Percentiles rank a stretch among this genome's conserved stretches.
These are phyloP conservation scores for Echites panduratus DNA, from an alignment of 257 asterid genomes.

Conservation along the genomic window DNA sequence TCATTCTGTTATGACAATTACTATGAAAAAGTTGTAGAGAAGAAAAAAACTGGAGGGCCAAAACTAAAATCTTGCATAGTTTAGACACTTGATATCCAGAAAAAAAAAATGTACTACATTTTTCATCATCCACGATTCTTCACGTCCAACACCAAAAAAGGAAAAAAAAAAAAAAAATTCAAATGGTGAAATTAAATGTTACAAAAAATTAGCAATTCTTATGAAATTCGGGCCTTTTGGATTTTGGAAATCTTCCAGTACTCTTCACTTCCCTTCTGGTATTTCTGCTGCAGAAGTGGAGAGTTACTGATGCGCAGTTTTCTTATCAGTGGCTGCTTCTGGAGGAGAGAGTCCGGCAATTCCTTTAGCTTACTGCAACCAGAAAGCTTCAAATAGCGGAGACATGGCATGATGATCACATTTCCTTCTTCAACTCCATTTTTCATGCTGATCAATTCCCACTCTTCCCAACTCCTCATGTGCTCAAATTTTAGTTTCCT, in stretches of 20 bases:
- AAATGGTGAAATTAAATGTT: too few species aligned
- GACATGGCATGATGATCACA: slow-evolving; percentile 39
- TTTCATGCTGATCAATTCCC: slow-evolving; percentile 22
- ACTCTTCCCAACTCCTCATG: slow-evolving; percentile 45
- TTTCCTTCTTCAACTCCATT: slow-evolving; percentile 7
- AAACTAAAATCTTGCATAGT: too few species aligned
- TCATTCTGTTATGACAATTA: too few species aligned
- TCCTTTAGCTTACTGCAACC: slow-evolving; percentile 38
- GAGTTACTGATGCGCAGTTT: slow-evolving; percentile 42
- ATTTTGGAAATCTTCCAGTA: slow-evolving; percentile 39
- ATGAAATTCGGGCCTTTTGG: slow-evolving; percentile 32
- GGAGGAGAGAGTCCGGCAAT: slow-evolving; percentile 37
- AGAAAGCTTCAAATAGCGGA: slow-evolving; percentile 46
- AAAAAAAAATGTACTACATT: too few species aligned
- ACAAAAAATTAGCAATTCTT: neutral
- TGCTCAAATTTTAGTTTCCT: slow-evolving; percentile 50
- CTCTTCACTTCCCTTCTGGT: slow-evolving; percentile 31
- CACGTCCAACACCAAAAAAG: neutral
- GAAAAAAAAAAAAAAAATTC: neutral
- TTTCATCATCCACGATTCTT: too few species aligned
- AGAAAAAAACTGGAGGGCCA: too few species aligned
- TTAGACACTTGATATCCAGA: too few species aligned
- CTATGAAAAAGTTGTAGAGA: too few species aligned
- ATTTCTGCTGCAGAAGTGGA: slow-evolving; percentile 27
- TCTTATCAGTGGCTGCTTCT: slow-evolving; percentile 18